Conservation (phyloP, 768 basidiomycete genomes). For the Sistotremastrum niveocremeum region DNA sequence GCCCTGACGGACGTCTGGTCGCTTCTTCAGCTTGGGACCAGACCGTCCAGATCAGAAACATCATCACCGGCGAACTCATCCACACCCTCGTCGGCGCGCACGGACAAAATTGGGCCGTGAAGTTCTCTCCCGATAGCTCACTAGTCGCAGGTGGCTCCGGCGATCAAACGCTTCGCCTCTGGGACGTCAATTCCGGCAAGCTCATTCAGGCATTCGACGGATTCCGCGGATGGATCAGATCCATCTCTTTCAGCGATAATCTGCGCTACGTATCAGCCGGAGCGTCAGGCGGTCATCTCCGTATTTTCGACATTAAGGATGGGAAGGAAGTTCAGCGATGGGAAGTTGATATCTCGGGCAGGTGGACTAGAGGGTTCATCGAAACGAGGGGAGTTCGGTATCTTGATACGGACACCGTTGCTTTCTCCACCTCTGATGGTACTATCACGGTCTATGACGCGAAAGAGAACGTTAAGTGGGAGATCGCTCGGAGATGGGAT, state of each 20-base stretch:
- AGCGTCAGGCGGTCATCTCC: too few species aligned
- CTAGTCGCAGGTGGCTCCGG: slow-evolving; percentile 1
- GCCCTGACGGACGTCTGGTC: background rate
- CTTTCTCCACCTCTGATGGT: background rate
- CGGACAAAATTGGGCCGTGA: background rate
- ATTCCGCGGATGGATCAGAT: background rate
- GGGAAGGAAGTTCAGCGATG: too few species aligned
- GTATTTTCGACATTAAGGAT: too few species aligned
- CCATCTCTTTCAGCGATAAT: background rate
- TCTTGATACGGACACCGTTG: background rate
- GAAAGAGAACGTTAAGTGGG: background rate
- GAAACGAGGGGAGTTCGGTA: too few species aligned
- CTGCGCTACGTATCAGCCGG: too few species aligned
- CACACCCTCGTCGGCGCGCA: background rate
- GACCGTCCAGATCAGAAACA: background rate
- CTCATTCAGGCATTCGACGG: background rate
- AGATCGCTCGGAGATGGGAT: background rate
- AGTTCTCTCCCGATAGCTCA: slow-evolving; percentile 3
- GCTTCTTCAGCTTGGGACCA: background rate
- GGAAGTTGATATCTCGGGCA: too few species aligned
- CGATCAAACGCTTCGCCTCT: slow-evolving; percentile 3
- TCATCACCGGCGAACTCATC: too few species aligned
- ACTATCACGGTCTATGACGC: background rate
- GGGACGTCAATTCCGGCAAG: slow-evolving; percentile 2
- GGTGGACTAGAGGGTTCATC: too few species aligned